Base-by-base conservation (phyloP, 2,329 filamentous ascomycete species). In the Verruconis gallopava region DNA sequence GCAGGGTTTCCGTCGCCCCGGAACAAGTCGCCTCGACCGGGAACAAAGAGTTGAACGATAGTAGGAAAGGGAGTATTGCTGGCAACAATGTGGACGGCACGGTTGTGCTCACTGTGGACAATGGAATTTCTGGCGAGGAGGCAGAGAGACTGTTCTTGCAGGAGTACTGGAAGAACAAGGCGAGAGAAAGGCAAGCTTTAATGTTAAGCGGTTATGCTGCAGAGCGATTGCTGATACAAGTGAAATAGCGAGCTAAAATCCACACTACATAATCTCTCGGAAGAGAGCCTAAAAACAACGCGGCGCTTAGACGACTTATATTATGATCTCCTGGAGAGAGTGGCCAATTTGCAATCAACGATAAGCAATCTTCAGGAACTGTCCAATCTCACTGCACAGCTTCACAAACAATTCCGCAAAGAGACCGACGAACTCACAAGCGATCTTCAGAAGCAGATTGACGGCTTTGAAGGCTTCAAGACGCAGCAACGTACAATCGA, bases 261-360 rank as follows among this genome's bases (percentile, higher is more conserved):
- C 15, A 58, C 61, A 17, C 52, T 69, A 6, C 58, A 63, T 40
- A 50, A 48, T 38, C 65, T 86, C 9, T 70, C 69, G 50, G 62
- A 69, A 21, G 69, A 77, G 55, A 80, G 80, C 17, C 68, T 75
- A 43, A 61, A 67, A 17, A 75, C 77, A 18, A 82, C 77, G 13
- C 68, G 71, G 46, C 72, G 72, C 22, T 72, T 89, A 33, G 81
- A 88, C 55, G 74, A 81, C 45, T 79, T 79, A 3, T 88, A 86
- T 61, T 81, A 82, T 48, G 73, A 75, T 0, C 72, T 86, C 6
- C 66, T 85, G 21, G 77, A 84, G 54, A 83, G 80, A 53, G 68
- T 81, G 38, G 71, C 70, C 38, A 58, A 68, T 1, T 64, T 88
- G 28, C 77, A 79, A 42, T 71, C 66, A 49, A 84, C 77, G 1